These are phyloP conservation scores for Microcyclosporella mali DNA, from an alignment of 2,329 filamentous ascomycete genomes.

Conservation along the genomic window DNA sequence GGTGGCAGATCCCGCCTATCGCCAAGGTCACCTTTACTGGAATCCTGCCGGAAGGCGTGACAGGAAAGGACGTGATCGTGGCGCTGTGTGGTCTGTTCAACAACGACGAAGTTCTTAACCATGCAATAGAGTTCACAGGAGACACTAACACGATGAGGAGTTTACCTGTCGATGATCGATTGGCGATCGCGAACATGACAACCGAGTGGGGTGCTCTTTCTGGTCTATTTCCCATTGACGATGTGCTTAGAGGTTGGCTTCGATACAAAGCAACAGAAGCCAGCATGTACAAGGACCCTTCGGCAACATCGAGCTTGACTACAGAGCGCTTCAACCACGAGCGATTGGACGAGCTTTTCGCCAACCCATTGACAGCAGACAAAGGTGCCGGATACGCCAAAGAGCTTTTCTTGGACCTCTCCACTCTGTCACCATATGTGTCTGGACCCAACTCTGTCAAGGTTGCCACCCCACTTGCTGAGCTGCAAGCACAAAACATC, in stretches of 20 bases:
- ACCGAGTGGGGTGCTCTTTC: constrained; percentile 73
- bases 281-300: constrained; percentile 52
- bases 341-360: constrained; percentile 64
- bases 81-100: constrained; percentile 82
- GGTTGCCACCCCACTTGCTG: constrained; percentile 67
- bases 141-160: constrained; percentile 68
- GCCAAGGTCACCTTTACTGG: constrained; percentile 75
- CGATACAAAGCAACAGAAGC: constrained; percentile 67
- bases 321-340: constrained; percentile 64
- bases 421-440: constrained; percentile 75
- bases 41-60: constrained; percentile 68
- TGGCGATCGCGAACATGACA: constrained; percentile 76
- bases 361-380: constrained; percentile 63
- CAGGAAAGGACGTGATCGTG: constrained; percentile 90
- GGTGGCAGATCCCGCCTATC: constrained; percentile 84
- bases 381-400: constrained; percentile 77
- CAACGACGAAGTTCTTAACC: constrained; percentile 82
- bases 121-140: constrained; percentile 81
- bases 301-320: constrained; percentile 42
- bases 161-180: constrained; percentile 64
- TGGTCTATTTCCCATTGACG: constrained; percentile 76
- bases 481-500: constrained; percentile 69
- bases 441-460: constrained; percentile 90
- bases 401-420: constrained; percentile 71
- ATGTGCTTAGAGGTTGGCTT: constrained; percentile 64